A percentile compares a stretch with the other conserved stretches of the same genome.
Evolutionary conservation across 768 basidiomycete species (phyloP).

Genomic region (Auricularia sp.): DNA sequence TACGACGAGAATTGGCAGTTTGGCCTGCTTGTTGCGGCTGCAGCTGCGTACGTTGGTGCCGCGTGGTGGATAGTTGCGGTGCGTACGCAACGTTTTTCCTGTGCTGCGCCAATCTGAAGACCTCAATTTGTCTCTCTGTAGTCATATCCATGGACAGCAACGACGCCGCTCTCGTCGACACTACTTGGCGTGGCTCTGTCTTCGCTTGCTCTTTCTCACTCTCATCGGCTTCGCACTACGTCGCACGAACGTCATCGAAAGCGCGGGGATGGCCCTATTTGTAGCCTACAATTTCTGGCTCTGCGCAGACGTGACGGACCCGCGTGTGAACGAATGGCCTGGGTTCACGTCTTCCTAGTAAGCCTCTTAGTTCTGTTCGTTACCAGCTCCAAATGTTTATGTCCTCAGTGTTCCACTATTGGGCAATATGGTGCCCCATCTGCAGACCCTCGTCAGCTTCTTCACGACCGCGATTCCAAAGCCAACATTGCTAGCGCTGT

Average conservation of each 20-base stretch:
- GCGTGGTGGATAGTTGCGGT: conserved; percentile 83
- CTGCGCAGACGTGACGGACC: conserved; percentile 67
- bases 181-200: conserved; percentile 82
- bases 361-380: conserved; percentile 17
- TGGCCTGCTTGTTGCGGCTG: conserved; percentile 61
- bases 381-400: neutral
- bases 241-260: conserved; percentile 88
- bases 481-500: conserved; percentile 66
- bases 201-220: conserved; percentile 80
- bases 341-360: conserved; percentile 58
- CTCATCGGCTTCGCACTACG: conserved; percentile 83
- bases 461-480: conserved; percentile 79
- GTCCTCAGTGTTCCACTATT: conserved; percentile 55
- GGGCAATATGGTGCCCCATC: conserved; percentile 70
- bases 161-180: conserved; percentile 80
- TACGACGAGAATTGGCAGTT: conserved; percentile 71
- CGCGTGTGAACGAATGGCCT: conserved; percentile 15
- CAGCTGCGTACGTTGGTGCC: conserved; percentile 68
- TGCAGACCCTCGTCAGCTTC: conserved; percentile 71
- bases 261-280: conserved; percentile 76
- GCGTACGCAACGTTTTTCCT: conserved; percentile 21
- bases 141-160: conserved; percentile 75
- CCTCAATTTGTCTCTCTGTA: conserved; percentile 19
- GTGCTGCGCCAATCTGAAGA: neutral
- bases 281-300: conserved; percentile 88